phyloP scores from a whole-genome alignment of 495 filamentous ascomycete species.

The Alectoria sarmentosa region DNA sequence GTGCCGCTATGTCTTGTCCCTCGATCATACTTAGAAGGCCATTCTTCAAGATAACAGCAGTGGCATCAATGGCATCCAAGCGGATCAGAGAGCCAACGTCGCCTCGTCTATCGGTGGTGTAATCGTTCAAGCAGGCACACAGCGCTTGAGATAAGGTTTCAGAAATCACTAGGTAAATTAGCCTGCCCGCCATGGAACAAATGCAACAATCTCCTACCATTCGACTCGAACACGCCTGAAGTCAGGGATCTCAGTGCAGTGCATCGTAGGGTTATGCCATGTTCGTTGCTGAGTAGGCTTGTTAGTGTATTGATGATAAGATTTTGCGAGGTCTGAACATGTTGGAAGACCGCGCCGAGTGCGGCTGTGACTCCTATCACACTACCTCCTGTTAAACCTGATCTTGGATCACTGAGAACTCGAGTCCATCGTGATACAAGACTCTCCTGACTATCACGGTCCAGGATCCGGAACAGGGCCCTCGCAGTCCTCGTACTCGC shows the following conservation, averaged over 20 bases:
- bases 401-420: neutral
- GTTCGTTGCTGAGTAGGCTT: neutral
- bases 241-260: slow-evolving; percentile 8
- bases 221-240: slow-evolving; percentile 4
- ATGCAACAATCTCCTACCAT: neutral
- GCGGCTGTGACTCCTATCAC: slow-evolving; percentile 1
- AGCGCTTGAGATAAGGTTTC: slow-evolving; percentile 35
- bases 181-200: neutral
- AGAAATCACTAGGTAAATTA: slow-evolving; percentile 14
- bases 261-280: slow-evolving; percentile 13
- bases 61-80: slow-evolving; percentile 64
- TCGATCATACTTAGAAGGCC: slow-evolving; percentile 10
- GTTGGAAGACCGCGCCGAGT: slow-evolving; percentile 9
- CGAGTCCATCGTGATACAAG: neutral
- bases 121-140: slow-evolving; percentile 65
- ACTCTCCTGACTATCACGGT: neutral
- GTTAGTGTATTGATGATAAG: slow-evolving; percentile 8
- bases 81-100: slow-evolving; percentile 83
- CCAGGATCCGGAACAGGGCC: neutral
- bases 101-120: slow-evolving; percentile 76
- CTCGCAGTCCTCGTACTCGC: slow-evolving; percentile 4
- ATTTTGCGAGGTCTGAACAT: neutral
- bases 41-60: slow-evolving; percentile 33
- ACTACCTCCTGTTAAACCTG: neutral
- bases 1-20: slow-evolving; percentile 32